Evolutionary conservation across 345 rosid species (phyloP), one percentile per base, ranked within the genome.

Genomic region (Carallia brachiata): DNA sequence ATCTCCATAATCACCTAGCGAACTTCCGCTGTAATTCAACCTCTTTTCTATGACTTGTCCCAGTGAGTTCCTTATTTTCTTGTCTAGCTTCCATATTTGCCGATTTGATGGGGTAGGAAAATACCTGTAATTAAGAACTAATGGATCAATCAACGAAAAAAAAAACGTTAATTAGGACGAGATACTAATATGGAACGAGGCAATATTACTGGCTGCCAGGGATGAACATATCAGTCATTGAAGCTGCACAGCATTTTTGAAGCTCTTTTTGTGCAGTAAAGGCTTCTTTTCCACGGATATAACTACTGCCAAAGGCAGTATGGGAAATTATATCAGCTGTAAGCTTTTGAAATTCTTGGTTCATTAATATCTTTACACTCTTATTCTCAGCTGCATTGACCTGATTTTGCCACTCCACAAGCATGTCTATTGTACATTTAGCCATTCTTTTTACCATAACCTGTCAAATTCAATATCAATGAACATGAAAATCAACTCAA

Each of bases 251-350:
- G 53, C 77, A 81, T 54, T 84, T 85, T 37, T 88, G 95, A 50
- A 91, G 96, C 44, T 81, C 84, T 17, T 88, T 82, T 86, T 91
- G 95, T 15, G 86, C 80, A 39, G 87, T 61, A 66, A 88, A 94
- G 65, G 89, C 82, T 44, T 89, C 91, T 40, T 86, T 85, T 1
- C 98, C 98, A 48, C 87, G 89, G 69, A 81, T 87, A 6, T 87
- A 93, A 83, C 90, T 91, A 27, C 84, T 85, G 3, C 97, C 96
- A 68, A 94, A 91, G 17, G 93, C 91, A 7, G 95, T 84, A 39
- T 89, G 81, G 12, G 95, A 84, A 17, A 94, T 88, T 37, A 91
- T 86, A 63, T 91, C 96, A 75, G 87, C 95, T 1, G 97, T 88
- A 0, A 94, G 80, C 10, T 72, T 79, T 52, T 83, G 92, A 71